Evolutionary conservation across 352 stramenopile genomes (phyloP), one percentile per base, ranked within the genome.

Genomic region (Phytophthora gonapodyides): DNA sequence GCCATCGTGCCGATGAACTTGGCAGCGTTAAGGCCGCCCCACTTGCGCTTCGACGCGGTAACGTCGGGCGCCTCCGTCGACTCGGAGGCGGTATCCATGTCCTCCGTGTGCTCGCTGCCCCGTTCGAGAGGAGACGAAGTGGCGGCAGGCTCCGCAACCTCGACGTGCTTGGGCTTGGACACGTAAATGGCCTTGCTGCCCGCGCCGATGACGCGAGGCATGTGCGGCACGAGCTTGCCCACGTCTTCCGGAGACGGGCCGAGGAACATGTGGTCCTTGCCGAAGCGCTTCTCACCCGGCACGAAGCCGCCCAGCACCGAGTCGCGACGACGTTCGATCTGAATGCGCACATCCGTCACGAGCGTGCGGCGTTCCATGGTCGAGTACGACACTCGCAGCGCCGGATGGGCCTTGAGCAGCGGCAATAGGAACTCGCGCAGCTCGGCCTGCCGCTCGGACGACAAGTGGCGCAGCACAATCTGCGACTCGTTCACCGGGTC

Each of bases 1-100:
- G 73, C 82, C 77, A 91, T 91, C 2, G 71, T 91, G n/a, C 76
- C 79, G 36, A 91, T 83, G 19, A 91, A 76, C 61, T 89, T 89
- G 60, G 76, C 80, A 3, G 79, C 79, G 31, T 74, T 88, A 19
- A 87, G 62, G 13, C 78, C 76, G 30, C 74, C 62, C 82, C 82
- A 91, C 47, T 78, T 84, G 24, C 76, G 76, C 38, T 77, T 81
- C 7, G 64, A 61, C 5, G 52, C 30, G 2, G 62, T 57, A 3
- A 66, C 54, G 7, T 56, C 61, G 3, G 64, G 62, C 13, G 58
- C 41, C 2, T 68, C 49, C n/a, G 66, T 21, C 9, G 61, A 61
- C 27, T 79, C 69, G 10, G 54, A 66, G 0, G 61, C 38, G 2
- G 64, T 69, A 35, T 74, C 63, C 44, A 68, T 71, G 7, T 76